Conservation (phyloP, 371 early-diverging fungal genomes). For the Mucor lusitanicus region DNA sequence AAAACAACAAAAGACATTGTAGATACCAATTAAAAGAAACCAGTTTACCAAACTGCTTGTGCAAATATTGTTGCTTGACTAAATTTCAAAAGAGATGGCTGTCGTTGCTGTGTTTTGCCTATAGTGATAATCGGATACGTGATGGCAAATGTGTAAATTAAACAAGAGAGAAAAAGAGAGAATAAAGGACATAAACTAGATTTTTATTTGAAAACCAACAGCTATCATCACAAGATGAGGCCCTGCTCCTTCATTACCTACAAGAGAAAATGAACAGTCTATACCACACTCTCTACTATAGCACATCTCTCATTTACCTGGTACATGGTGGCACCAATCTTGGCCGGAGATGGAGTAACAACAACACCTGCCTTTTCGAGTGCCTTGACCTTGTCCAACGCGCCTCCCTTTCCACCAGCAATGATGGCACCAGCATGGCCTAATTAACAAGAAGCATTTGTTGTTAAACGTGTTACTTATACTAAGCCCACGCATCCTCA, state of each 20-base stretch:
- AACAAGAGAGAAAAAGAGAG: neutral
- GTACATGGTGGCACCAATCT: constrained; percentile 1
- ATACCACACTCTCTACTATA: no score
- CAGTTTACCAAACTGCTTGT: neutral
- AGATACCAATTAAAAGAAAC: no score
- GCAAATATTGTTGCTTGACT: no score
- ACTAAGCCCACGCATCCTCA: no score
- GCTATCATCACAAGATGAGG: neutral
- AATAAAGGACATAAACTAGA: neutral
- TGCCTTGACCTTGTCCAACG: neutral
- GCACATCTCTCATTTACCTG: neutral
- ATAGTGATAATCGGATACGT: no score
- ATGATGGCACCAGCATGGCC: neutral
- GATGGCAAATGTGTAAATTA: neutral
- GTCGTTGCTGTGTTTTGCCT: no score
- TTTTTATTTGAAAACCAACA: neutral
- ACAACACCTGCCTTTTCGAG: neutral
- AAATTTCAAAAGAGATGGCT: no score
- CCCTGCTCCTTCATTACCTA: neutral
- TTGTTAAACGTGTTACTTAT: no score
- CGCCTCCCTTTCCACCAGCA: neutral
- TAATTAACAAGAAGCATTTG: no score
- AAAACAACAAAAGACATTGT: neutral
- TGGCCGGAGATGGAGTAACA: neutral
- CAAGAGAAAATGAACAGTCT: neutral